phyloP scores from a whole-genome alignment of 495 filamentous ascomycete species.

The Collariella sp. region DNA sequence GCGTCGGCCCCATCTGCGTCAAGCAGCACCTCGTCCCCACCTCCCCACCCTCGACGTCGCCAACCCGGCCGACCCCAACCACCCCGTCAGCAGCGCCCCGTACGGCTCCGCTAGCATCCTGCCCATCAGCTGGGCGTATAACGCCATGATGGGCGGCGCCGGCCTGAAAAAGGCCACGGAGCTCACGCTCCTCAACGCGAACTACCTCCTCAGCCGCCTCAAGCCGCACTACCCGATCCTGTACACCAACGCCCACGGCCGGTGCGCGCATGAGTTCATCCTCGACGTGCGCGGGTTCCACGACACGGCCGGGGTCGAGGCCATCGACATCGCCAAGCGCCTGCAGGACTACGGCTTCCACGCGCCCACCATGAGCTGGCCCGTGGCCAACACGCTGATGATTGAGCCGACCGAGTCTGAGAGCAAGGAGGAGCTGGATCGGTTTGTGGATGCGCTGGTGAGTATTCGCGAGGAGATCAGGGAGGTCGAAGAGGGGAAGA shows the following conservation, averaged over 20 bases:
- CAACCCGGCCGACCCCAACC: conserved; percentile 30
- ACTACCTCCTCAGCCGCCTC: conserved; percentile 93
- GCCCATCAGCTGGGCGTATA: conserved; percentile 96
- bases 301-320: conserved; percentile 78
- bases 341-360: conserved; percentile 99
- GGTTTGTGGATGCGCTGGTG: conserved; percentile 89
- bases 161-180: conserved; percentile 93
- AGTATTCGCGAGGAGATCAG: conserved; percentile 81
- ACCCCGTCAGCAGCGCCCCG: conserved; percentile 75
- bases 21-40: conserved; percentile 70
- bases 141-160: conserved; percentile 85
- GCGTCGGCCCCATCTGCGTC: conserved; percentile 92
- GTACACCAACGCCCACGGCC: conserved; percentile 80
- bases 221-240: conserved; percentile 82
- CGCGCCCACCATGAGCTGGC: conserved; percentile 97
- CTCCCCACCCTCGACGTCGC: conserved; percentile 64
- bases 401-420: conserved; percentile 97
- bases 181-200: conserved; percentile 90
- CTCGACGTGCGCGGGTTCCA: conserved; percentile 84
- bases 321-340: conserved; percentile 95
- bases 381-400: conserved; percentile 94
- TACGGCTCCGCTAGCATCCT: conserved; percentile 92
- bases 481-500: conserved; percentile 71
- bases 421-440: conserved; percentile 85
- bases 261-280: conserved; percentile 98